Evolutionary conservation across 768 basidiomycete species (phyloP), one percentile per base, ranked within the genome.

Genomic region (Leccinum boreale): DNA sequence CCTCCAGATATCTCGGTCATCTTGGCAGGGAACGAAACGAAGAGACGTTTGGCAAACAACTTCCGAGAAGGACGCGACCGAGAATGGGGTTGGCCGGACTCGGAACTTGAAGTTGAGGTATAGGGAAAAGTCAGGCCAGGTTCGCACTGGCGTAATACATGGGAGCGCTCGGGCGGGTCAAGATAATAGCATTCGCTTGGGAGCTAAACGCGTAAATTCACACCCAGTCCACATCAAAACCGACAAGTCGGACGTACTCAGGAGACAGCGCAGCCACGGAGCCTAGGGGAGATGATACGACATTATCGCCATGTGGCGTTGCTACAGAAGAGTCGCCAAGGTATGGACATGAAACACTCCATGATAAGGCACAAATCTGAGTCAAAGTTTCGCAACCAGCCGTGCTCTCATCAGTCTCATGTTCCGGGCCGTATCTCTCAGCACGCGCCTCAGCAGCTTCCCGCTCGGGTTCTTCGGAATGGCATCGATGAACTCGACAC

Each of bases 381-480:
- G 42, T 73, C 62, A 75, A 9, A 75, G 63, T 51, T 70, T 76
- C 44, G 70, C 65, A 45, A 53, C 63, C 1, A 50, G 24, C 10
- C 49, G 58, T 19, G 8, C 11, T 46, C 45, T 46, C 11, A 46
- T 23, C 17, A n/a, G 12, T 28, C 28, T 61, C 54, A 55, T 12
- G 23, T 28, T 57, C 45, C 75, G 78, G 2, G 83, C 85, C 59
- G 74, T 66, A 21, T 84, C 83, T 35, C 84, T 74, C 23, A 87
- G 68, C 11, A 85, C 70, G 29, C 84, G 80, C 48, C 82, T 69
- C 31, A 85, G 77, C 48, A 86, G 77, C 67, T 87, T 87, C n/a
- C 87, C 87, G 23, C 84, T 85, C 3, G 86, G 84, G 62, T 85
- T 87, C 77, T 85, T 88, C 3, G 87, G 87, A 42, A 89, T 81